Conservation (phyloP, 495 filamentous ascomycete genomes). For the Hypoxylon rickii region DNA sequence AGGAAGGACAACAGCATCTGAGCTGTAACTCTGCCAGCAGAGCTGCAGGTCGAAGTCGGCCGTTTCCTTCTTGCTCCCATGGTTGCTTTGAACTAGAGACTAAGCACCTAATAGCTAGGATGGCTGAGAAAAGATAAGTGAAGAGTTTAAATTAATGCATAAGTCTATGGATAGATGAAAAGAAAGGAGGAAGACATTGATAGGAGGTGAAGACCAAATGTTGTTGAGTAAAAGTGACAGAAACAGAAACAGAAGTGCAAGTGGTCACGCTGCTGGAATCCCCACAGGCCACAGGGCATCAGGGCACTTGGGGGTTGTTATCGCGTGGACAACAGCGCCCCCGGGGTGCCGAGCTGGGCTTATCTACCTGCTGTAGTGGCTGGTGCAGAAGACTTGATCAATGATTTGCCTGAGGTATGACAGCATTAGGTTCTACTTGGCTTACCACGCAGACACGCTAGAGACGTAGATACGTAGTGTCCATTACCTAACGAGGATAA, state of each 20-base stretch:
- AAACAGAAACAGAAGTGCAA: too few relatives aligned
- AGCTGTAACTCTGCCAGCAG: slow-evolving; percentile 63
- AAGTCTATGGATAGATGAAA: background rate
- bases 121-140: slow-evolving; percentile 19
- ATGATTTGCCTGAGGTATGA: too few relatives aligned
- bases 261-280: slow-evolving; percentile 30
- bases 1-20: slow-evolving; percentile 66
- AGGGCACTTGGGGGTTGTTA: slow-evolving; percentile 2
- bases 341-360: slow-evolving; percentile 21
- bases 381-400: too few relatives aligned
- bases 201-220: slow-evolving; percentile 19
- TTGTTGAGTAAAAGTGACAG: slow-evolving; percentile 8
- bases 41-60: slow-evolving; percentile 44
- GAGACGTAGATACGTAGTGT: too few relatives aligned
- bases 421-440: too few relatives aligned
- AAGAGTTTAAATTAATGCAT: background rate
- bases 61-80: slow-evolving; percentile 50
- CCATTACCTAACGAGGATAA: too few relatives aligned
- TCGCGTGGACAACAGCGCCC: slow-evolving; percentile 23
- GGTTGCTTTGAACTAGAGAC: slow-evolving; percentile 31
- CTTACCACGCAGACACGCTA: too few relatives aligned
- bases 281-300: slow-evolving; percentile 3
- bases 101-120: too few relatives aligned
- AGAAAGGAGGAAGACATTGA: slow-evolving; percentile 10
- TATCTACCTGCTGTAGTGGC: too few relatives aligned